These are phyloP conservation scores for Nissolia schottii DNA, from an alignment of 306 rosid genomes.

Conservation along the genomic window DNA sequence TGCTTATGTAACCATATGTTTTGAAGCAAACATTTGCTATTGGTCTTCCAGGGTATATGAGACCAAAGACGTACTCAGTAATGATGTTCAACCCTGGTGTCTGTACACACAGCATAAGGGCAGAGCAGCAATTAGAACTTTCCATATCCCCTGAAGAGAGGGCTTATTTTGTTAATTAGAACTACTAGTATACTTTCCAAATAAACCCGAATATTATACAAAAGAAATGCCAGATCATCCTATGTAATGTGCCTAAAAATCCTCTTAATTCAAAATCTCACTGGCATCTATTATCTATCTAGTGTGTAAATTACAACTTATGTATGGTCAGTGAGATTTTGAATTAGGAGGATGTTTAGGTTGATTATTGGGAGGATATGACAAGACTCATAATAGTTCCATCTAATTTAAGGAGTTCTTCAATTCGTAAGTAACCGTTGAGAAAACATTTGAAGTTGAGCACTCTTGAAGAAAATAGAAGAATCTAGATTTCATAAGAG, in stretches of 20 bases:
- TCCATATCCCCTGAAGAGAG: not conserved
- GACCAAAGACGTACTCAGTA: slow-evolving; percentile 77
- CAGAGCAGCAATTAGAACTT: not conserved
- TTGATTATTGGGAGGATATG: no score
- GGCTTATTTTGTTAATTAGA: not conserved
- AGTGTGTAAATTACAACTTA: no score
- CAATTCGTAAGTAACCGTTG: not conserved
- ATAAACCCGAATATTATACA: not conserved
- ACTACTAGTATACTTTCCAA: not conserved
- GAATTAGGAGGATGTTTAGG: no score
- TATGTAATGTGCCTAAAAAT: no score
- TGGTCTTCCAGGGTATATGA: slow-evolving; percentile 72
- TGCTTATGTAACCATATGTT: slow-evolving; percentile 75
- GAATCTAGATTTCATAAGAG: not conserved
- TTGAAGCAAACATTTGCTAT: slow-evolving; percentile 92
- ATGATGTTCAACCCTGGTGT: slow-evolving; percentile 75
- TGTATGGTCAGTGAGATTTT: no score
- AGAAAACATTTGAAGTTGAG: not conserved
- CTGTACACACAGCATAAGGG: slow-evolving; percentile 28
- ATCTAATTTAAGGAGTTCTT: not conserved
- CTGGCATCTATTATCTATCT: no score
- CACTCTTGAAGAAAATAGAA: not conserved
- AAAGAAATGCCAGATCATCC: no score
- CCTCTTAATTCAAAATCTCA: no score
- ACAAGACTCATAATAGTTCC: no score